These are phyloP conservation scores for Plantago major DNA, from an alignment of 257 asterid species.

Conservation along the genomic window DNA sequence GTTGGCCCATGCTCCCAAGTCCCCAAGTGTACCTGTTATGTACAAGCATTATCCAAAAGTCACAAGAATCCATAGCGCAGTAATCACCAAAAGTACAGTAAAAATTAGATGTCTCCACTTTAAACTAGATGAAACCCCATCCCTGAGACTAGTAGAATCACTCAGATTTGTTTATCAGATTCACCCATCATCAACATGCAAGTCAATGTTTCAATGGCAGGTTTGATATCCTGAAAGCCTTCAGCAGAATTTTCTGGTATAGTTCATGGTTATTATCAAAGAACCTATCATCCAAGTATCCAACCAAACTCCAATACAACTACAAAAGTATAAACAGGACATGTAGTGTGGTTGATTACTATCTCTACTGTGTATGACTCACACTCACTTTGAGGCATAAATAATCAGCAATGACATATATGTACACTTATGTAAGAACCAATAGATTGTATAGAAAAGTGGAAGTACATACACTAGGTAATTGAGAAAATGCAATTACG, in stretches of 20 bases:
- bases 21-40: conserved; percentile 93
- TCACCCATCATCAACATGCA: background rate
- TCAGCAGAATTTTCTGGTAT: no score
- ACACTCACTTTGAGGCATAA: no score
- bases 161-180: background rate
- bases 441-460: no score
- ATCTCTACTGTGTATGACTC: no score
- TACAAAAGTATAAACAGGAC: no score
- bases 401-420: no score
- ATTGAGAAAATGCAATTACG: background rate
- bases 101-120: background rate
- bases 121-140: background rate
- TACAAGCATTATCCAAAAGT: conserved; percentile 2
- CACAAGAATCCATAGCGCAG: conserved; percentile 1
- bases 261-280: no score
- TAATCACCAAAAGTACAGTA: background rate
- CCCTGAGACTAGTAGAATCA: background rate
- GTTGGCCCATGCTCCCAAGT: conserved; percentile 95
- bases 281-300: no score
- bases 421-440: no score
- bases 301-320: no score
- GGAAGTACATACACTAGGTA: no score
- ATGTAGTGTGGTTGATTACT: no score
- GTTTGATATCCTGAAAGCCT: background rate
- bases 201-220: conserved; percentile 1